These are phyloP conservation scores for Vanilla planifolia DNA, from an alignment of 106 monocot species.

Conservation along the genomic window DNA sequence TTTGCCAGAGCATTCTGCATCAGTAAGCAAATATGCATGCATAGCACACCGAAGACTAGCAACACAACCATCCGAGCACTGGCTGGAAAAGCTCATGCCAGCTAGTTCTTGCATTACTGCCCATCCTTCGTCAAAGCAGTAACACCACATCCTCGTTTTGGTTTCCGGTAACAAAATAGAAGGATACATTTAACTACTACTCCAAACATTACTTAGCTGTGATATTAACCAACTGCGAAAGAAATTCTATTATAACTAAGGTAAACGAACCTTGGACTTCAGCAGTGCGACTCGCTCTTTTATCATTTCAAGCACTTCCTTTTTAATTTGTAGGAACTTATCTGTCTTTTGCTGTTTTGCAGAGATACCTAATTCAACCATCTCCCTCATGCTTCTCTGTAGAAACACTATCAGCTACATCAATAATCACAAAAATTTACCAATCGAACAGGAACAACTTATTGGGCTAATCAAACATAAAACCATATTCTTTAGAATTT, in stretches of 20 bases:
- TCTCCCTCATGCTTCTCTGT: slow-evolving; percentile 91
- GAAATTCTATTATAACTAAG: background rate
- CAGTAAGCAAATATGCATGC: too few relatives aligned
- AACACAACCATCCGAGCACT: too few relatives aligned
- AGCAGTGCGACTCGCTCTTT: slow-evolving; percentile 38
- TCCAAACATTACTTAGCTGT: too few relatives aligned
- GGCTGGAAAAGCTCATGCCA: too few relatives aligned
- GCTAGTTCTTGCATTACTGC: too few relatives aligned
- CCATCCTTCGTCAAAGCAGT: too few relatives aligned
- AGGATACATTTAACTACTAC: too few relatives aligned
- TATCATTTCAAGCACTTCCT: slow-evolving; percentile 87
- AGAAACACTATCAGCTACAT: slow-evolving; percentile 3
- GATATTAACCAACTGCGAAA: background rate
- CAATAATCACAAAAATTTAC: slow-evolving; percentile 2
- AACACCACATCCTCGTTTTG: too few relatives aligned
- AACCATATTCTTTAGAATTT: too few relatives aligned
- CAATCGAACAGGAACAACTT: background rate
- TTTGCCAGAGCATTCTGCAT: too few relatives aligned
- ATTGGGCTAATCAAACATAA: background rate
- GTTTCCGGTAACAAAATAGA: too few relatives aligned
- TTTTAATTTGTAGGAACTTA: slow-evolving; percentile 74
- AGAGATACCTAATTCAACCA: slow-evolving; percentile 85
- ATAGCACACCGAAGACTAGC: too few relatives aligned
- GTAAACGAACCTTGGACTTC: slow-evolving; percentile 52
- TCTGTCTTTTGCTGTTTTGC: slow-evolving; percentile 78